Conservation (phyloP, 2,329 filamentous ascomycete genomes). For the Nemania sp. region DNA sequence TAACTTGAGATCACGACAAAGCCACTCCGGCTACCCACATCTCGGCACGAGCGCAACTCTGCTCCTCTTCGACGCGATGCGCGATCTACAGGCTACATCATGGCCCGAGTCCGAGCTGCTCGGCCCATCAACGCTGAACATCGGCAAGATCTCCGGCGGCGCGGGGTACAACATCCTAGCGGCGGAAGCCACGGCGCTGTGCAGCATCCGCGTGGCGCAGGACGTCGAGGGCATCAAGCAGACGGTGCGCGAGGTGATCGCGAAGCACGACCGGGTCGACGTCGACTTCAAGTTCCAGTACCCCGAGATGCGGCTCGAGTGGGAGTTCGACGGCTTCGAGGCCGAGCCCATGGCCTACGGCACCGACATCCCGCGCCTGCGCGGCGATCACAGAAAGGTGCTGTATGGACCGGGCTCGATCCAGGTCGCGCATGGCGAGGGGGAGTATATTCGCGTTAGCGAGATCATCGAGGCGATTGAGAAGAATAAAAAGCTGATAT, state of each 20-base stretch:
- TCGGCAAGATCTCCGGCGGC: slow-evolving; percentile 45
- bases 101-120: slow-evolving; percentile 44
- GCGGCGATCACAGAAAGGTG: slow-evolving; percentile 40
- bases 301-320: slow-evolving; percentile 43
- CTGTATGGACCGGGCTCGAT: slow-evolving; percentile 47
- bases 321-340: slow-evolving; percentile 45
- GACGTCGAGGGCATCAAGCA: slow-evolving; percentile 41
- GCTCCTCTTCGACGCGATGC: slow-evolving; percentile 39
- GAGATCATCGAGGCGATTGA: slow-evolving; percentile 45
- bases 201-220: slow-evolving; percentile 44
- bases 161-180: slow-evolving; percentile 46
- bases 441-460: slow-evolving; percentile 41
- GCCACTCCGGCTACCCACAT: slow-evolving; percentile 44
- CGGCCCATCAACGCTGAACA: slow-evolving; percentile 45
- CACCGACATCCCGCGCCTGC: slow-evolving; percentile 45
- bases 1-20: slow-evolving; percentile 3
- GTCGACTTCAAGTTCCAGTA: slow-evolving; percentile 44
- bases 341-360: slow-evolving; percentile 44
- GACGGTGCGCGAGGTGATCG: slow-evolving; percentile 39
- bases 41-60: slow-evolving; percentile 41
- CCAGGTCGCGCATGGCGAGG: slow-evolving; percentile 43
- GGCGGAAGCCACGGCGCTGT: slow-evolving; percentile 43
- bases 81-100: slow-evolving; percentile 37
- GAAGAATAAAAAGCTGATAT: slow-evolving; percentile 41
- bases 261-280: slow-evolving; percentile 39